A percentile compares a stretch with the other conserved stretches of the same genome.
These are phyloP conservation scores for Astrothelium subdiscretum DNA, from an alignment of 495 filamentous ascomycete genomes.

Conservation along the genomic window DNA sequence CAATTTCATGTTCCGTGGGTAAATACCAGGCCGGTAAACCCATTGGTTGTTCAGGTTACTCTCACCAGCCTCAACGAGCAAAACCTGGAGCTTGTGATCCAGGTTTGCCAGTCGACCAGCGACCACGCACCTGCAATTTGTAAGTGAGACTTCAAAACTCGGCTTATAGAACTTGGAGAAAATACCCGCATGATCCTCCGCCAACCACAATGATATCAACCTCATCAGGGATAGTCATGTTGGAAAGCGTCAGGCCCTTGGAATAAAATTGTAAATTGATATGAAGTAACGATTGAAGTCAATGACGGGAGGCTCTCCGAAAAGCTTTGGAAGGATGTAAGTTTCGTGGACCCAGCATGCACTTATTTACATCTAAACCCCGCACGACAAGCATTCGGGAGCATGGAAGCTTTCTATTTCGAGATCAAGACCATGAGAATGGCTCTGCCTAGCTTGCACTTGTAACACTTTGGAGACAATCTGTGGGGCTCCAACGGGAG, in stretches of 20 bases:
- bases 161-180: background rate
- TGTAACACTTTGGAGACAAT: background rate
- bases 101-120: constrained; percentile 69
- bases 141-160: background rate
- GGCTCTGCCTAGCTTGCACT: background rate
- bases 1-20: constrained; percentile 68
- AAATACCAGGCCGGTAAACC: constrained; percentile 71
- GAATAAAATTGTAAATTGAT: background rate
- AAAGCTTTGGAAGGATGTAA: background rate
- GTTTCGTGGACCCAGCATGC: background rate
- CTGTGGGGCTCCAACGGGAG: background rate
- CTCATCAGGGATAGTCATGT: constrained; percentile 40
- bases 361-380: background rate
- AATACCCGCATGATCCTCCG: constrained; percentile 36
- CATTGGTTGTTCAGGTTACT: constrained; percentile 75
- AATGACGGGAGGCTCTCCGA: background rate
- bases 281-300: background rate
- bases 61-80: constrained; percentile 70
- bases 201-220: constrained; percentile 79
- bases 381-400: background rate
- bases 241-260: background rate
- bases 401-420: background rate
- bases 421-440: background rate
- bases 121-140: constrained; percentile 39
- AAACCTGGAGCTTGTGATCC: constrained; percentile 67